Percentiles rank a stretch among this genome's conserved stretches.
phyloP scores from a whole-genome alignment of 2,329 filamentous ascomycete genomes.

The Colletotrichum tofieldiae region DNA sequence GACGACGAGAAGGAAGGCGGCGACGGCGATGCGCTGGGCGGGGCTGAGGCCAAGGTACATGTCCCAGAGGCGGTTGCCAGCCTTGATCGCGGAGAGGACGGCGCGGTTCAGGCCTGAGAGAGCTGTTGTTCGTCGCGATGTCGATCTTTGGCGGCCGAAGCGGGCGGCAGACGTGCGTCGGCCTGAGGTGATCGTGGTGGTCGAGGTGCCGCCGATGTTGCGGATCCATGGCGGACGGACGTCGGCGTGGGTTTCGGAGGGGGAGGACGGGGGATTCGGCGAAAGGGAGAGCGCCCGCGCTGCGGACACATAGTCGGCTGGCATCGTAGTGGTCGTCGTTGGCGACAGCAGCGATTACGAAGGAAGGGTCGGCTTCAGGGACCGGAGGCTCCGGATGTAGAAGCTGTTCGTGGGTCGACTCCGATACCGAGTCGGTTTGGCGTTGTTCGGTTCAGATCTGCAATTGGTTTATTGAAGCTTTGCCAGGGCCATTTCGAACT shows the following conservation, averaged over 20 bases:
- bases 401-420: slow-evolving; percentile 25
- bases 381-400: slow-evolving; percentile 33
- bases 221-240: slow-evolving; percentile 62
- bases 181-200: slow-evolving; percentile 5
- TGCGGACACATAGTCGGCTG: slow-evolving; percentile 66
- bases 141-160: slow-evolving; percentile 47
- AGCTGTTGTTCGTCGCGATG: slow-evolving; percentile 37
- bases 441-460: neutral
- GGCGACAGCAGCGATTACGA: neutral
- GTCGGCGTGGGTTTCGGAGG: slow-evolving; percentile 55
- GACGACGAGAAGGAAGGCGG: slow-evolving; percentile 64
- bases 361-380: neutral
- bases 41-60: slow-evolving; percentile 71
- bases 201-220: slow-evolving; percentile 44
- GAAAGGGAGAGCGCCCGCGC: slow-evolving; percentile 66
- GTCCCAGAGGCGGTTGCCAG: slow-evolving; percentile 61
- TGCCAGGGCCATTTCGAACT: slow-evolving; percentile 26
- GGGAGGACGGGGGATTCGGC: slow-evolving; percentile 52
- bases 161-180: slow-evolving; percentile 62
- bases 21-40: slow-evolving; percentile 74
- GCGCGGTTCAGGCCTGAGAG: slow-evolving; percentile 56
- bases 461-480: slow-evolving; percentile 12
- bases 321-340: slow-evolving; percentile 56
- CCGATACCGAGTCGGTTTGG: neutral
- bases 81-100: slow-evolving; percentile 58